These are phyloP conservation scores for Fusarium xyrophilum DNA, from an alignment of 2,329 filamentous ascomycete species.

Conservation along the genomic window DNA sequence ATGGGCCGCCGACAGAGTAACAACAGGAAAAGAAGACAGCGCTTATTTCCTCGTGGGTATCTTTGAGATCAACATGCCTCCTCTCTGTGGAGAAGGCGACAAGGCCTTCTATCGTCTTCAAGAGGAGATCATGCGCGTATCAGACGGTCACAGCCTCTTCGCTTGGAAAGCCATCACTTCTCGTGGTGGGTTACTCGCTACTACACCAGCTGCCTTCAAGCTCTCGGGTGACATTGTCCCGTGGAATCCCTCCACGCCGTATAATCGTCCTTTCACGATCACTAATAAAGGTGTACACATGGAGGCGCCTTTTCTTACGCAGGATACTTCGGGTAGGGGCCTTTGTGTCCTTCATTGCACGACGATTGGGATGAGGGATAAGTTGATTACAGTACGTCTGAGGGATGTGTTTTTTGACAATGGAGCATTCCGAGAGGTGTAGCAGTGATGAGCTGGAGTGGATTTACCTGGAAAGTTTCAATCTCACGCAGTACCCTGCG, in stretches of 20 bases:
- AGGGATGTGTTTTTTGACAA: constrained; percentile 5
- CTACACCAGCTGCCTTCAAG: not conserved
- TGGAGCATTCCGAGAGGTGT: constrained; percentile 23
- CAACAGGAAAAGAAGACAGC: not conserved
- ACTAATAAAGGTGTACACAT: constrained; percentile 14
- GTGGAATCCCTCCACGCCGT: constrained; percentile 1
- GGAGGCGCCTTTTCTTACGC: constrained; percentile 2
- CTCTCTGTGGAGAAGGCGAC: not conserved
- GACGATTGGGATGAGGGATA: not conserved
- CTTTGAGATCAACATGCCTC: constrained; percentile 1
- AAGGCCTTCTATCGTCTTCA: constrained; percentile 10
- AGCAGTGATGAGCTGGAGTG: not conserved
- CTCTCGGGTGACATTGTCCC: not conserved
- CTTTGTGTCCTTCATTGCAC: constrained; percentile 10
- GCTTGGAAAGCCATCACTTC: not conserved
- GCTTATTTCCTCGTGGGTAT: constrained; percentile 13
- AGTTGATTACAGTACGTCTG: not conserved
- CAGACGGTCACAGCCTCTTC: constrained; percentile 4
- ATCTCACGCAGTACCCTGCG: not conserved
- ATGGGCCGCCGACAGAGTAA: not conserved
- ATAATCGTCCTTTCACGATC: not conserved
- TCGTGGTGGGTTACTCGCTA: not conserved
- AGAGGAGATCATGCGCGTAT: constrained; percentile 8
- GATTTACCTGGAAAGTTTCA: not conserved
- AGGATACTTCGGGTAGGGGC: not conserved